Conservation (phyloP, 2,329 filamentous ascomycete genomes). For the Sporothrix variecibatus region DNA sequence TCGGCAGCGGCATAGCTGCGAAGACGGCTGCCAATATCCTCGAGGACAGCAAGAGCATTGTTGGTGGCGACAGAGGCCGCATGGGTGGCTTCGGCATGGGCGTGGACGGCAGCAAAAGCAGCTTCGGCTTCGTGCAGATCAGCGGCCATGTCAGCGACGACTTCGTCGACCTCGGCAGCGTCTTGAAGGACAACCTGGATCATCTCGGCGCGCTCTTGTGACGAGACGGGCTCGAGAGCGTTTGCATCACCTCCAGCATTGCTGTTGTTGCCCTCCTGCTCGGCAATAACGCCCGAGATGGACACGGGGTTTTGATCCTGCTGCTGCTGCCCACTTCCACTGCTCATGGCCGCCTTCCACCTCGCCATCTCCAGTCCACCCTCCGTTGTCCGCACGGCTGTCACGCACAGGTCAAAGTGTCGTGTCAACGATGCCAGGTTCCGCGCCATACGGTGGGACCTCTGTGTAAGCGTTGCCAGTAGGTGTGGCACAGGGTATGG, state of each 20-base stretch:
- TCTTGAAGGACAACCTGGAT: conserved; percentile 76
- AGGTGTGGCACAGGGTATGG: conserved; percentile 50
- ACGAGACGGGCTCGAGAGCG: conserved; percentile 68
- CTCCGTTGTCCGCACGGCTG: conserved; percentile 86
- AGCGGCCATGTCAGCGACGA: conserved; percentile 71
- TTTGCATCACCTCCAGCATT: conserved; percentile 46
- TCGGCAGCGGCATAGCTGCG: conserved; percentile 66
- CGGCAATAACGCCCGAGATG: conserved; percentile 66
- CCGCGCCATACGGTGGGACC: conserved; percentile 80
- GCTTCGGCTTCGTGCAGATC: conserved; percentile 75
- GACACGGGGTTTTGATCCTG: conserved; percentile 48
- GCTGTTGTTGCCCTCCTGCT: conserved; percentile 49
- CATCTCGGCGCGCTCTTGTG: conserved; percentile 79
- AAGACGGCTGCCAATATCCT: conserved; percentile 67
- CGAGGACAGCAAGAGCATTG: conserved; percentile 65
- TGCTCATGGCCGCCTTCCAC: conserved; percentile 58
- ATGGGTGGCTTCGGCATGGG: conserved; percentile 61
- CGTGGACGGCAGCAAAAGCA: conserved; percentile 63
- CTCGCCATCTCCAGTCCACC: conserved; percentile 70
- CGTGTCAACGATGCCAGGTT: conserved; percentile 77
- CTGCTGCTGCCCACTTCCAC: conserved; percentile 46
- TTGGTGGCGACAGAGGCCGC: conserved; percentile 59
- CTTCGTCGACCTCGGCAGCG: conserved; percentile 65
- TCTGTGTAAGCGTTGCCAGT: conserved; percentile 65
- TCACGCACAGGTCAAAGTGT: conserved; percentile 93